Evolutionary conservation across 2,329 filamentous ascomycete genomes (phyloP).

Genomic region (Fusarium sp.): DNA sequence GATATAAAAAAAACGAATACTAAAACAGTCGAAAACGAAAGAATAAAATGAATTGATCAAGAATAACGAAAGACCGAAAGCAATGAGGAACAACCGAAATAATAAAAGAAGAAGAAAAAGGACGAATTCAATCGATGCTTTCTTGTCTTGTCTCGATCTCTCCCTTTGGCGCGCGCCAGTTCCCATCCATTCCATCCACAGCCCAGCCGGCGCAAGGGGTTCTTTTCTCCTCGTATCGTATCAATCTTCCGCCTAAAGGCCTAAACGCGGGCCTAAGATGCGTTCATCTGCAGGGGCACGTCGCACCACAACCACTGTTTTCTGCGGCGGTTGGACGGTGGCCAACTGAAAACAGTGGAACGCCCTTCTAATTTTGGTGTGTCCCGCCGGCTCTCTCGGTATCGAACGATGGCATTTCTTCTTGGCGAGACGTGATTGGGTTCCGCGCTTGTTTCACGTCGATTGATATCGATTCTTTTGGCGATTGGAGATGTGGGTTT

Average conservation of each 20-base stretch:
- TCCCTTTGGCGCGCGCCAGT: constrained; percentile 32
- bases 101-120: constrained; percentile 18
- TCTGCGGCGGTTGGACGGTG: constrained; percentile 25
- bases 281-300: constrained; percentile 33
- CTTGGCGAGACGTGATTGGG: constrained; percentile 24
- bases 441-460: constrained; percentile 12
- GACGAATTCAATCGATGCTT: constrained; percentile 6
- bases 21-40: background rate
- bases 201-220: background rate
- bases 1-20: constrained; percentile 13
- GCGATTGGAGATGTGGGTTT: background rate
- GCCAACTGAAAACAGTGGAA: constrained; percentile 29
- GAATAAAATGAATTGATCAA: constrained; percentile 6
- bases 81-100: constrained; percentile 2
- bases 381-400: constrained; percentile 6
- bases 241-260: background rate
- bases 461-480: background rate
- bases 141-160: background rate
- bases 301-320: constrained; percentile 40
- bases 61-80: constrained; percentile 11
- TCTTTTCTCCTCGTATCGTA: constrained; percentile 6
- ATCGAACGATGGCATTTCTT: constrained; percentile 1
- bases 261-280: constrained; percentile 1
- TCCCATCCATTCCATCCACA: constrained; percentile 1
- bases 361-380: constrained; percentile 24